Percentiles rank a stretch among this genome's conserved stretches.
These are phyloP conservation scores for Evernia prunastri DNA, from an alignment of 495 filamentous ascomycete species.

Conservation along the genomic window DNA sequence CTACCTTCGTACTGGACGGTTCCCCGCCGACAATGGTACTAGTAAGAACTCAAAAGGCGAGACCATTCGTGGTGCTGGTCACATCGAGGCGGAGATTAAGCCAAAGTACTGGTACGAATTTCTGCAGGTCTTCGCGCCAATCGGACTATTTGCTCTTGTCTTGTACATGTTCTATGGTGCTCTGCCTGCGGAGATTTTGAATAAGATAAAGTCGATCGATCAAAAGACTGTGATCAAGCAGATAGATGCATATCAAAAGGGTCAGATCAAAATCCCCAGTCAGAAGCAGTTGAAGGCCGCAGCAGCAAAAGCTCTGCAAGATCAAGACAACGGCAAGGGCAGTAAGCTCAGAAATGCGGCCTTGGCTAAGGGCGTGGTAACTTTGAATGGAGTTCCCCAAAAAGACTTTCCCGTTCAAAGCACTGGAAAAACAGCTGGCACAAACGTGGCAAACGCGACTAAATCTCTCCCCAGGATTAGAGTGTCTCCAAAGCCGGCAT, in stretches of 20 bases:
- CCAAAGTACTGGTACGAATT: constrained; percentile 45
- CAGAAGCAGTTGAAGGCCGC: constrained; percentile 19
- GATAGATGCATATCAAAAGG: constrained; percentile 22
- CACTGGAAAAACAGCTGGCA: neutral
- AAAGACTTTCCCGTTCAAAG: constrained; percentile 9
- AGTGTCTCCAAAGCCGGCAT: neutral
- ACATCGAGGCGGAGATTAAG: constrained; percentile 45
- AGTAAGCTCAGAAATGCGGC: constrained; percentile 19
- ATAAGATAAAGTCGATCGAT: constrained; percentile 24
- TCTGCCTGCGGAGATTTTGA: constrained; percentile 24
- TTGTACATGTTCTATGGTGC: constrained; percentile 31
- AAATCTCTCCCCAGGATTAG: neutral
- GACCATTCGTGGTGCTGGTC: constrained; percentile 23
- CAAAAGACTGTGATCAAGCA: constrained; percentile 23
- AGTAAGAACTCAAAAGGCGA: constrained; percentile 22
- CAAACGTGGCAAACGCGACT: neutral
- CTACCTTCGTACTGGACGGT: constrained; percentile 60
- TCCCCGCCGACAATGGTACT: constrained; percentile 50
- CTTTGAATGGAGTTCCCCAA: constrained; percentile 15
- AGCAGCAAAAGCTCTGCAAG: constrained; percentile 20
- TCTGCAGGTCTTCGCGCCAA: constrained; percentile 41
- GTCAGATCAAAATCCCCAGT: constrained; percentile 25
- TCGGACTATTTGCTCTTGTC: constrained; percentile 28
- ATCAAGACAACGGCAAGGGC: constrained; percentile 16
- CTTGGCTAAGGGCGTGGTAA: constrained; percentile 17